These are phyloP conservation scores for Mycena sp. DNA, from an alignment of 1,284 basidiomycete genomes.

Conservation along the genomic window DNA sequence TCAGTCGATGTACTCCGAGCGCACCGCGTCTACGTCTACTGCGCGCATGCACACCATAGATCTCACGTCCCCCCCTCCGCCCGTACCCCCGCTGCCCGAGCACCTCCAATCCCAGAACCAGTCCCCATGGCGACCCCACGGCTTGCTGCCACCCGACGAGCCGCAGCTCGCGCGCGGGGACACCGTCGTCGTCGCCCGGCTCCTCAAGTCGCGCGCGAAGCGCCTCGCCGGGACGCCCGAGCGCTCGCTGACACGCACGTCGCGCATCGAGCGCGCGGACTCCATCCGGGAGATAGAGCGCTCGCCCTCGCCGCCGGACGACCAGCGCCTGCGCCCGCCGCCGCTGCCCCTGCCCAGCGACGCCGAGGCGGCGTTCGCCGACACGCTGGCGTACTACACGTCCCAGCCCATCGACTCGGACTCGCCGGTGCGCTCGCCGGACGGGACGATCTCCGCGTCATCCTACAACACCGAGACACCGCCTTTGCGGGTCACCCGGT, in stretches of 20 bases:
- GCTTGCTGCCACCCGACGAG: constrained; percentile 2
- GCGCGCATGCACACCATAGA: constrained; percentile 10
- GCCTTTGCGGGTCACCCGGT: background rate
- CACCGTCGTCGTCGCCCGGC: constrained; percentile 10
- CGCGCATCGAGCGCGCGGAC: constrained; percentile 11
- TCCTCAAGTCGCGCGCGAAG: constrained; percentile 15
- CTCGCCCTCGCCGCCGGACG: background rate
- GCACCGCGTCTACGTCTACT: background rate
- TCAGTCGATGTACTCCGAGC: background rate
- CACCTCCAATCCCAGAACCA: background rate
- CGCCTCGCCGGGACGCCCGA: background rate
- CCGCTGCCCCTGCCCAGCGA: background rate
- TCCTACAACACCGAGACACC: constrained; percentile 3
- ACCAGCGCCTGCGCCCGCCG: background rate
- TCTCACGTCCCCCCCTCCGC: constrained; percentile 4
- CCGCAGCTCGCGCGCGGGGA: constrained; percentile 6
- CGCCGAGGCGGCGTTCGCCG: background rate
- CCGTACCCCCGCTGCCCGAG: background rate
- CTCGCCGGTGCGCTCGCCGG: background rate
- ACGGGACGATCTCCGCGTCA: background rate
- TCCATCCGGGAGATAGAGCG: constrained; percentile 2
- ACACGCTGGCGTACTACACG: constrained; percentile 16
- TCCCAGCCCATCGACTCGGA: constrained; percentile 1
- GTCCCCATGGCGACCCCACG: background rate
- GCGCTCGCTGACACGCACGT: constrained; percentile 5